Evolutionary conservation across 495 filamentous ascomycete genomes (phyloP).

Genomic region (Platismatia glauca): DNA sequence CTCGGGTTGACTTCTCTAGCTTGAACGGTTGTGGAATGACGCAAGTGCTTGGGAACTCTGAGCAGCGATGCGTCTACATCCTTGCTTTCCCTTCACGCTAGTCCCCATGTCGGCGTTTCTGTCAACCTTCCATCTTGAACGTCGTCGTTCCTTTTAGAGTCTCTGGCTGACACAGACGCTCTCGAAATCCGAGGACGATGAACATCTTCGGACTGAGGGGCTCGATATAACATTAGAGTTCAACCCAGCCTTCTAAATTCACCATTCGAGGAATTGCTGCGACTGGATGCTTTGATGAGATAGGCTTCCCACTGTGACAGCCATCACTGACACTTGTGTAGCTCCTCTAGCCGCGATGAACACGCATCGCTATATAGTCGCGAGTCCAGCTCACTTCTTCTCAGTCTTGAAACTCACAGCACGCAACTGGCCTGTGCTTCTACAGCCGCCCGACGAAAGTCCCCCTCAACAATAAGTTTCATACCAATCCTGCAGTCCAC

Average conservation of each 20-base stretch:
- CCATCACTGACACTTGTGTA: neutral
- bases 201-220: too few relatives aligned
- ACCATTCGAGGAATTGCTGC: neutral
- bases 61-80: too few relatives aligned
- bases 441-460: neutral
- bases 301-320: neutral
- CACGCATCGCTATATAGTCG: neutral
- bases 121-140: neutral
- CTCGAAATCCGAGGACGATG: too few relatives aligned
- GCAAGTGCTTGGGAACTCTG: too few relatives aligned
- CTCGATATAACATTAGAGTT: neutral
- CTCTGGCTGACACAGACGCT: neutral
- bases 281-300: neutral
- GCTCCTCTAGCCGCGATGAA: neutral
- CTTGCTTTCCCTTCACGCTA: neutral
- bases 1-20: neutral
- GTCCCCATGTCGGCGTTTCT: neutral
- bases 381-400: neutral
- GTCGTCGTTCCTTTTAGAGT: neutral
- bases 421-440: neutral
- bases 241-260: neutral
- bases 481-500: too few relatives aligned
- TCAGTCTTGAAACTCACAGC: neutral
- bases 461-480: neutral
- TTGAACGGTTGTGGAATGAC: neutral